Evolutionary conservation across 352 stramenopile species (phyloP).

Genomic region (Thalassiosira ordinaria): DNA sequence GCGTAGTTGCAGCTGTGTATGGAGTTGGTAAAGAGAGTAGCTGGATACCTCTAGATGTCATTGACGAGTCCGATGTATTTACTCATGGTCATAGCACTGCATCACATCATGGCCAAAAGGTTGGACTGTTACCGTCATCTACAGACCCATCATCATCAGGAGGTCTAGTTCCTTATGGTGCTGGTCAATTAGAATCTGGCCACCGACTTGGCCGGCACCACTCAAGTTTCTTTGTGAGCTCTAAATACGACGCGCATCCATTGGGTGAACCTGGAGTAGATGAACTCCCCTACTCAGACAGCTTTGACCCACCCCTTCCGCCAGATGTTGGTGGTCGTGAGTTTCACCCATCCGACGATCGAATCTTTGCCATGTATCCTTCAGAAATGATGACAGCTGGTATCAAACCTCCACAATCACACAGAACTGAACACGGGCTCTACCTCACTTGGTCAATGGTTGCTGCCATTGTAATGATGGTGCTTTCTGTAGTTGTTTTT

Average conservation of each 20-base stretch:
- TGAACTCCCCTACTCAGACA: slow-evolving; percentile 5
- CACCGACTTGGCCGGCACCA: slow-evolving; percentile 46
- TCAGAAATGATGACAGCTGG: slow-evolving; percentile 18
- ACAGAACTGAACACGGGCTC: slow-evolving; percentile 59
- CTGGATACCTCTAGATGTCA: slow-evolving; percentile 73
- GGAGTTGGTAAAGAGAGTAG: slow-evolving; percentile 65
- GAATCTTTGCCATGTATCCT: slow-evolving; percentile 15
- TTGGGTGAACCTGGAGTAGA: slow-evolving; percentile 26
- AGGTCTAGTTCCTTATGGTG: slow-evolving; percentile 42
- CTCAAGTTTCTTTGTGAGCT: slow-evolving; percentile 49
- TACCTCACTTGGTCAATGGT: slow-evolving; percentile 71
- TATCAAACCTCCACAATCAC: slow-evolving; percentile 32
- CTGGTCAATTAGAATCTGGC: slow-evolving; percentile 27
- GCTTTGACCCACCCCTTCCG: slow-evolving; percentile 6
- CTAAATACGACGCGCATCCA: slow-evolving; percentile 26
- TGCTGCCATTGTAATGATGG: slow-evolving; percentile 35
- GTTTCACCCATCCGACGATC: slow-evolving; percentile 8
- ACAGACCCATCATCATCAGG: slow-evolving; percentile 16
- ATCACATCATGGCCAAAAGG: background rate
- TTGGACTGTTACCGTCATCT: slow-evolving; percentile 19
- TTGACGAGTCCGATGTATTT: slow-evolving; percentile 65
- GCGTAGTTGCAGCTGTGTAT: slow-evolving; percentile 78
- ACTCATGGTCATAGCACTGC: slow-evolving; percentile 21
- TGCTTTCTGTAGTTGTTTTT: slow-evolving; percentile 43
- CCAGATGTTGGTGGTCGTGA: background rate